A percentile compares a stretch with the other conserved stretches of the same genome.
phyloP scores from a whole-genome alignment of 1,284 basidiomycete species.

The Hypsizygus ulmarius region DNA sequence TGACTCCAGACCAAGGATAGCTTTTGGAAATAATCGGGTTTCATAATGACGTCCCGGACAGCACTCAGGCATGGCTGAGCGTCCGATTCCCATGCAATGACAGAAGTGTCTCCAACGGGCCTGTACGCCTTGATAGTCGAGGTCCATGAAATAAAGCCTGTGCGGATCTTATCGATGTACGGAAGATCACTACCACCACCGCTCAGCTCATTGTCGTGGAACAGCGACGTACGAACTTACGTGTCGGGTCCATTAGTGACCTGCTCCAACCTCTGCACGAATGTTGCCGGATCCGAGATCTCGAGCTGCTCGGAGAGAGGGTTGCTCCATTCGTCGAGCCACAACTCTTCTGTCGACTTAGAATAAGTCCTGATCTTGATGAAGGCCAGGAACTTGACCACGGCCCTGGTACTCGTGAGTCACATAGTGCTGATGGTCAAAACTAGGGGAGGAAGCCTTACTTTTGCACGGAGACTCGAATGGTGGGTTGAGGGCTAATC shows the following conservation, averaged over 20 bases:
- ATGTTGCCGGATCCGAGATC: conserved; percentile 47
- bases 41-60: conserved; percentile 49
- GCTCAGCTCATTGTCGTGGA: neutral
- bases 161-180: conserved; percentile 77
- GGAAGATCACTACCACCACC: conserved; percentile 34
- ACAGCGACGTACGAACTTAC: conserved; percentile 21
- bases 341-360: conserved; percentile 65
- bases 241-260: conserved; percentile 34
- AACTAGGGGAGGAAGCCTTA: conserved; percentile 33
- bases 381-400: conserved; percentile 73
- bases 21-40: conserved; percentile 60
- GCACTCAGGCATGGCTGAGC: conserved; percentile 62
- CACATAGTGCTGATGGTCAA: conserved; percentile 13
- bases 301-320: conserved; percentile 61
- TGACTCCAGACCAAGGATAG: conserved; percentile 68
- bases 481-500: conserved; percentile 78
- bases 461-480: conserved; percentile 72
- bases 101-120: conserved; percentile 45
- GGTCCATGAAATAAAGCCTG: conserved; percentile 88
- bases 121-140: conserved; percentile 69
- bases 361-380: conserved; percentile 87
- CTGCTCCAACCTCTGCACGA: conserved; percentile 44
- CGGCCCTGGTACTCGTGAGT: conserved; percentile 45
- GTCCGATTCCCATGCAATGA: conserved; percentile 63
- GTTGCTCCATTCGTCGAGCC: conserved; percentile 79